Percentiles rank a stretch among this genome's conserved stretches.
These are phyloP conservation scores for Kodamaea sp. DNA, from an alignment of 1,139 yeast species.

Conservation along the genomic window DNA sequence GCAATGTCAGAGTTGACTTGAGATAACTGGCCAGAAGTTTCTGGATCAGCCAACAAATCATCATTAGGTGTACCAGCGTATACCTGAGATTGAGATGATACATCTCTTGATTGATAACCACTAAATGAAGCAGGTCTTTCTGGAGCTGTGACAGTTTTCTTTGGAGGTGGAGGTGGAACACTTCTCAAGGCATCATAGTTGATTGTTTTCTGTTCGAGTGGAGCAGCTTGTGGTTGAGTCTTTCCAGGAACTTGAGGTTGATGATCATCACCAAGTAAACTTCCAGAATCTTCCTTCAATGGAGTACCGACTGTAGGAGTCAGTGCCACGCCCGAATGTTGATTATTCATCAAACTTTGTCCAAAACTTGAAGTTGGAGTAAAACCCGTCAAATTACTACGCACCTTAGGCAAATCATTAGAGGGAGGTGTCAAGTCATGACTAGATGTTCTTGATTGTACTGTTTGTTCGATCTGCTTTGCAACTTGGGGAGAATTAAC, in stretches of 20 bases:
- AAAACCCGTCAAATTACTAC: conserved; percentile 36
- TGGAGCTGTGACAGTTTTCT: conserved; percentile 12
- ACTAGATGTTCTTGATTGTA: conserved; percentile 7
- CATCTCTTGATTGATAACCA: no score
- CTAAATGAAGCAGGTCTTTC: conserved; percentile 10
- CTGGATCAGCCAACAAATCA: conserved; percentile 57
- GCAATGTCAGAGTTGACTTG: conserved; percentile 84
- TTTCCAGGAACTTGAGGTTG: conserved; percentile 8
- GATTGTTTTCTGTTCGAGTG: conserved; percentile 20
- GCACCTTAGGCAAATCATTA: conserved; percentile 36
- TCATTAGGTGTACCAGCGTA: conserved; percentile 23
- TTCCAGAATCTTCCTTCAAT: not conserved
- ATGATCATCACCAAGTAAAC: conserved; percentile 7
- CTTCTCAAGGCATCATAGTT: conserved; percentile 48
- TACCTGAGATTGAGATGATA: not conserved
- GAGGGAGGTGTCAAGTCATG: conserved; percentile 19
- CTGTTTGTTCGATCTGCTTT: conserved; percentile 11
- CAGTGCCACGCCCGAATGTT: conserved; percentile 14
- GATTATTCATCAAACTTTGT: conserved; percentile 46
- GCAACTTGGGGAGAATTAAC: conserved; percentile 25
- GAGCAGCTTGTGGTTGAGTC: conserved; percentile 3
- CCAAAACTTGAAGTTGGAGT: conserved; percentile 71
- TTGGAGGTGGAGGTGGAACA: conserved; percentile 46
- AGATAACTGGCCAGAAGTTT: conserved; percentile 63
- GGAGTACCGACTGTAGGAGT: conserved; percentile 6